phyloP scores from a whole-genome alignment of 257 asterid species.

The Gentiana macrophylla region DNA sequence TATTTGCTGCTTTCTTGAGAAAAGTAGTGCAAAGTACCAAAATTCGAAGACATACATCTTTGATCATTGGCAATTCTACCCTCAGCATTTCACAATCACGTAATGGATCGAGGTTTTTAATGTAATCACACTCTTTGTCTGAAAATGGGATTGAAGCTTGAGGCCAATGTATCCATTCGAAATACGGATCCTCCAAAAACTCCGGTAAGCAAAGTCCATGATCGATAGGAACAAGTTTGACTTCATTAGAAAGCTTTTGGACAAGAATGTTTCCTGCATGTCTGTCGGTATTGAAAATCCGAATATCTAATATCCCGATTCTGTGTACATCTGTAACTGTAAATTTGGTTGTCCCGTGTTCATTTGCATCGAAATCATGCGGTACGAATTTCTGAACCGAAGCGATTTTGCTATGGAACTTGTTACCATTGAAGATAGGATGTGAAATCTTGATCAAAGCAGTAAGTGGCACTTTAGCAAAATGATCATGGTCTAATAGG shows the following conservation, averaged over 20 bases:
- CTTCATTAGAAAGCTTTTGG: conserved; percentile 9
- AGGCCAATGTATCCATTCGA: conserved; percentile 18
- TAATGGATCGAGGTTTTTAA: conserved; percentile 10
- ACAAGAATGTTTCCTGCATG: conserved; percentile 15
- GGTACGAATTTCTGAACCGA: conserved; percentile 13
- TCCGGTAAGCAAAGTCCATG: conserved; percentile 19
- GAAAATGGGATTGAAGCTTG: conserved; percentile 15
- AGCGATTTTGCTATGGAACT: conserved; percentile 10
- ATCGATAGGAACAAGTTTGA: conserved; percentile 15
- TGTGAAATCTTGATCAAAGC: conserved; percentile 13
- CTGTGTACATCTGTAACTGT: conserved; percentile 12
- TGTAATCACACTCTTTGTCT: conserved; percentile 8
- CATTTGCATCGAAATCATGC: conserved; percentile 16
- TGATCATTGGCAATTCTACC: conserved; percentile 12
- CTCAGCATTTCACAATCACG: conserved; percentile 14
- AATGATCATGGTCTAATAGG: conserved; percentile 11
- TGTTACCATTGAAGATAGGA: conserved; percentile 12
- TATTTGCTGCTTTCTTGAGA: conserved; percentile 14
- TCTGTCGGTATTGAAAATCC: conserved; percentile 15
- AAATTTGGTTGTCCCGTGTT: conserved; percentile 11
- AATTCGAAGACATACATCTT: conserved; percentile 13
- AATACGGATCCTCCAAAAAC: conserved; percentile 15
- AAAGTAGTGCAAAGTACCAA: conserved; percentile 12
- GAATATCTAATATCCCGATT: conserved; percentile 14
- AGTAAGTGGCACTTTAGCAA: conserved; percentile 18